These are phyloP conservation scores for Smithsoniella earleae DNA, from an alignment of 163 green algal genomes.

Conservation along the genomic window DNA sequence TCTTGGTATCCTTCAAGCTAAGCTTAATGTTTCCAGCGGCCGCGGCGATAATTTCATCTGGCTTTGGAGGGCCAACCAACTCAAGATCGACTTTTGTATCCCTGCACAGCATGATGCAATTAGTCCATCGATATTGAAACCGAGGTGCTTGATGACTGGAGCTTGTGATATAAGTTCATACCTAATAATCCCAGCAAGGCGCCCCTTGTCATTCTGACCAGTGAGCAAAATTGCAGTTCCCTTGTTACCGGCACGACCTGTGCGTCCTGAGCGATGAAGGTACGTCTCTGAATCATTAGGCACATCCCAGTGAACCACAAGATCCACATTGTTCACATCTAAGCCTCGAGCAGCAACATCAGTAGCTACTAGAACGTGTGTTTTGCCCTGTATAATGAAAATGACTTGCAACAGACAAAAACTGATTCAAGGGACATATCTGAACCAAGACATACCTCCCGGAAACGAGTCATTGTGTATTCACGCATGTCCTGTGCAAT, in stretches of 20 bases:
- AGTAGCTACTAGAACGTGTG: slow-evolving; percentile 78
- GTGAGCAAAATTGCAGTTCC: slow-evolving; percentile 77
- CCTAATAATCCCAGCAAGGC: slow-evolving; percentile 14
- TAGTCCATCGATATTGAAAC: too few relatives aligned
- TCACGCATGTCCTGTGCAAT: slow-evolving; percentile 81
- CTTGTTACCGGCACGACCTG: slow-evolving; percentile 77
- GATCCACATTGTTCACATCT: slow-evolving; percentile 85
- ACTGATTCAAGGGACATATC: too few relatives aligned
- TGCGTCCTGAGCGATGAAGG: slow-evolving; percentile 80
- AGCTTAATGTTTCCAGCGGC: slow-evolving; percentile 24
- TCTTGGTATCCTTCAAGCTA: not conserved
- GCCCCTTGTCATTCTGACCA: slow-evolving; percentile 21
- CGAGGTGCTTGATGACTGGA: too few relatives aligned
- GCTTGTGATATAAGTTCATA: too few relatives aligned
- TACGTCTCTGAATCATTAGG: slow-evolving; percentile 70
- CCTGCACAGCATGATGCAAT: slow-evolving; percentile 2
- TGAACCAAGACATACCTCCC: slow-evolving; percentile 7
- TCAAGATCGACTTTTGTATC: slow-evolving; percentile 13
- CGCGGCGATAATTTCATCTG: not conserved
- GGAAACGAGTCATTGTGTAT: slow-evolving; percentile 23
- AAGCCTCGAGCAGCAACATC: slow-evolving; percentile 92
- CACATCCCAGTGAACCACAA: slow-evolving; percentile 86
- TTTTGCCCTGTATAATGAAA: slow-evolving; percentile 3
- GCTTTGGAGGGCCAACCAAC: not conserved
- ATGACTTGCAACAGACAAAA: too few relatives aligned